Evolutionary conservation across 352 stramenopile genomes (phyloP).

Genomic region (Globisporangium takayamanum): DNA sequence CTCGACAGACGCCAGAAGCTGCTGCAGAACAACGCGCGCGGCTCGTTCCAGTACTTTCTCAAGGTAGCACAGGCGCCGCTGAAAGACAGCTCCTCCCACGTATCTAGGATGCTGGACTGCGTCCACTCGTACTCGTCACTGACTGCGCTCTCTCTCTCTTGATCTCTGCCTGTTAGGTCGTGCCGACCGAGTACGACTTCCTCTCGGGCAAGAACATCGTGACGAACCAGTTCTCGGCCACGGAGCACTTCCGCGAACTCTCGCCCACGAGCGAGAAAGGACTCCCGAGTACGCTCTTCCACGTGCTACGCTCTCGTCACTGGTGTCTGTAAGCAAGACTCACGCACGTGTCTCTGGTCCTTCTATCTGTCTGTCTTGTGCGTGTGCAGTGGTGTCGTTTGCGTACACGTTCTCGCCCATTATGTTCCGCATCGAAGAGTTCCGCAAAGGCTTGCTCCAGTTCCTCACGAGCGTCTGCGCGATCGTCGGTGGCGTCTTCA

Average conservation of each 20-base stretch:
- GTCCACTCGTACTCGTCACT: neutral
- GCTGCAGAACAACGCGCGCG: conserved; percentile 40
- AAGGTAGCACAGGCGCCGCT: conserved; percentile 30
- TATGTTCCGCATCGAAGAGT: conserved; percentile 94
- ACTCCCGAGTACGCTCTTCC: conserved; percentile 48
- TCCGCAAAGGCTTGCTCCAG: conserved; percentile 79
- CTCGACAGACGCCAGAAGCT: conserved; percentile 63
- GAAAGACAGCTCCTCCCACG: too few relatives aligned
- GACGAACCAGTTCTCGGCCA: conserved; percentile 98
- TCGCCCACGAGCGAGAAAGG: conserved; percentile 84
- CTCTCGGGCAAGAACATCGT: conserved; percentile 82
- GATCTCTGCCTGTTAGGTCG: conserved; percentile 60
- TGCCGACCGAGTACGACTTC: conserved; percentile 93
- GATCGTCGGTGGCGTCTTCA: conserved; percentile 90
- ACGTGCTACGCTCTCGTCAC: conserved; percentile 14
- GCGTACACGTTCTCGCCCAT: conserved; percentile 96
- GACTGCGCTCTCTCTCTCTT: neutral
- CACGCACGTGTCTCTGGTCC: conserved; percentile 7
- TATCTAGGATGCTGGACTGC: too few relatives aligned
- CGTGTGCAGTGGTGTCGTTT: conserved; percentile 90
- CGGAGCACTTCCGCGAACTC: conserved; percentile 90
- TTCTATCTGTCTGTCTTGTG: conserved; percentile 2
- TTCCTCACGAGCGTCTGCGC: conserved; percentile 92
- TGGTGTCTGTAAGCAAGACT: neutral
- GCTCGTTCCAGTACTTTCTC: conserved; percentile 82